A percentile compares a stretch with the other conserved stretches of the same genome.
These are phyloP conservation scores for Glycine tomentella DNA, from an alignment of 306 rosid genomes.

Conservation along the genomic window DNA sequence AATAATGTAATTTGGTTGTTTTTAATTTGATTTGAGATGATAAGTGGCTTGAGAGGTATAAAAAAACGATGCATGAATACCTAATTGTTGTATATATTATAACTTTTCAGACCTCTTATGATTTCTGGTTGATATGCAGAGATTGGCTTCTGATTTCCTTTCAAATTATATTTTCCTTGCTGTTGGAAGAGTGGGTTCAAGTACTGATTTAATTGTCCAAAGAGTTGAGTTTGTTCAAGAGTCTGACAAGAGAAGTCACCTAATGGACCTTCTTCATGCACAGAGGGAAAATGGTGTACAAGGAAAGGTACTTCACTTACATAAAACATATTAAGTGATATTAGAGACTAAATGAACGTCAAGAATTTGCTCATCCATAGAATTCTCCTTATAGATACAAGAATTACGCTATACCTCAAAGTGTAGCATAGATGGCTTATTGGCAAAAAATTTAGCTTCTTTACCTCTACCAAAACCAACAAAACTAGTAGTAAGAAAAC, in stretches of 20 bases:
- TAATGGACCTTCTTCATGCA: slow-evolving; percentile 94
- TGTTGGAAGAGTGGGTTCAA: slow-evolving; percentile 94
- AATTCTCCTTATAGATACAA: neutral
- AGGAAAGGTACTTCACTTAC: slow-evolving; percentile 61
- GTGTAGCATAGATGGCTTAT: neutral
- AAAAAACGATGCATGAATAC: neutral
- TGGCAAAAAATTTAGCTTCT: neutral
- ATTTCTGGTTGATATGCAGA: slow-evolving; percentile 59
- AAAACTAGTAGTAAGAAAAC: neutral
- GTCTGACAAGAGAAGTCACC: slow-evolving; percentile 87
- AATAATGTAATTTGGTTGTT: neutral
- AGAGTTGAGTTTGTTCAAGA: slow-evolving; percentile 87
- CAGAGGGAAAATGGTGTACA: slow-evolving; percentile 79
- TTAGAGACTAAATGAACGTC: neutral
- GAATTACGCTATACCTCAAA: neutral
- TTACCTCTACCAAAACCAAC: neutral
- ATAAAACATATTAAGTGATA: neutral
- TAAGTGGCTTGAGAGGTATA: slow-evolving; percentile 2
- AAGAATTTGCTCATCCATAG: neutral
- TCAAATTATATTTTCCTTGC: slow-evolving; percentile 73
- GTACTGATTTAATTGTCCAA: slow-evolving; percentile 82
- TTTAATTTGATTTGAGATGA: neutral
- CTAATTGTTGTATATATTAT: neutral
- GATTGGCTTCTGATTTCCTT: slow-evolving; percentile 85
- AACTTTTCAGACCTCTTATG: neutral